Conservation (phyloP, 2,329 filamentous ascomycete species). For the Fusarium domesticum region DNA sequence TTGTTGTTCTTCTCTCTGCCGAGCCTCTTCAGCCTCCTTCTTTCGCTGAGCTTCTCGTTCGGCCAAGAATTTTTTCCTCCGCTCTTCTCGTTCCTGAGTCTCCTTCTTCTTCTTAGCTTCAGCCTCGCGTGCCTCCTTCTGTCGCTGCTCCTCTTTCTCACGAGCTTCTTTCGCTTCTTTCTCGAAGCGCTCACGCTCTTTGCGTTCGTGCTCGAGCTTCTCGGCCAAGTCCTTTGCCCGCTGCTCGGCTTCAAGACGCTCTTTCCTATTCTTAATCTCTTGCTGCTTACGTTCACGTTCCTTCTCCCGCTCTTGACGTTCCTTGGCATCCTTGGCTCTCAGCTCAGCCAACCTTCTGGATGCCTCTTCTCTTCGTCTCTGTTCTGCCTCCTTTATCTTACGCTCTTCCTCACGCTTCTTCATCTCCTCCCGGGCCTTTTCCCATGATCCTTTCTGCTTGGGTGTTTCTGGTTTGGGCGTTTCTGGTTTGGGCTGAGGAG, state of each 20-base stretch:
- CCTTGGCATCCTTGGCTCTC: constrained; percentile 54
- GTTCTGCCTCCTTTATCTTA: constrained; percentile 58
- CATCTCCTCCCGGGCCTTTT: constrained; percentile 67
- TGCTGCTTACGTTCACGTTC: constrained; percentile 37
- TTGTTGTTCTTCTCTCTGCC: constrained; percentile 26
- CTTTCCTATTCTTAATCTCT: constrained; percentile 31
- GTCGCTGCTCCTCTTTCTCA: constrained; percentile 41
- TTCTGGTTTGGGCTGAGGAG: background rate
- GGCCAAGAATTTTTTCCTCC: constrained; percentile 23
- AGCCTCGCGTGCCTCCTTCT: constrained; percentile 36
- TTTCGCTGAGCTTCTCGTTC: constrained; percentile 22
- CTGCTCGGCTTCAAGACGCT: constrained; percentile 29
- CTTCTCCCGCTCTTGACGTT: constrained; percentile 43
- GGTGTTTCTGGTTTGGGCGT: constrained; percentile 26
- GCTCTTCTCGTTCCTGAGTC: constrained; percentile 40
- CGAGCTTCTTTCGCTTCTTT: constrained; percentile 41
- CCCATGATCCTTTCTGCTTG: constrained; percentile 55
- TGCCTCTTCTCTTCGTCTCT: constrained; percentile 56
- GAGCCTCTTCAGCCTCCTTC: constrained; percentile 25
- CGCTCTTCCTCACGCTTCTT: constrained; percentile 62
- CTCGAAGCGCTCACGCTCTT: constrained; percentile 43
- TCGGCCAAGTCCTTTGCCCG: constrained; percentile 32
- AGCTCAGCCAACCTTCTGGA: constrained; percentile 52
- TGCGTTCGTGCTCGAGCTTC: constrained; percentile 39
- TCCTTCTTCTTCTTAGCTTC: constrained; percentile 35